These are phyloP conservation scores for Aspergillus novoparasiticus DNA, from an alignment of 2,329 filamentous ascomycete species.

Conservation along the genomic window DNA sequence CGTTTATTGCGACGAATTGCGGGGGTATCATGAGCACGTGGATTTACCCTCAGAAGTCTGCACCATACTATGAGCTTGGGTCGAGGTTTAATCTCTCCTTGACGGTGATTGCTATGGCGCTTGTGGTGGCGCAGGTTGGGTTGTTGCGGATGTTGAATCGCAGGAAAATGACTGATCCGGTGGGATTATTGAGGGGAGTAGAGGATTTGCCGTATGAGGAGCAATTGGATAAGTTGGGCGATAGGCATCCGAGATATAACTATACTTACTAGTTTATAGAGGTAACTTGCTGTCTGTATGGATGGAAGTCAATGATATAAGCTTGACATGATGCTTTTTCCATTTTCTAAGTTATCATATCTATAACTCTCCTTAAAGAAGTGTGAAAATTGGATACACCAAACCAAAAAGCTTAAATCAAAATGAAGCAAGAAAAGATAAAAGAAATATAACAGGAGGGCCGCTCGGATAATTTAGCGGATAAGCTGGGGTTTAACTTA, in stretches of 20 bases:
- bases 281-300: neutral
- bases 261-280: constrained; percentile 17
- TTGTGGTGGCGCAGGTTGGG: constrained; percentile 9
- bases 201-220: constrained; percentile 13
- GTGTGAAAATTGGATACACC: too few relatives aligned
- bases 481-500: too few relatives aligned
- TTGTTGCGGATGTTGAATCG: constrained; percentile 12
- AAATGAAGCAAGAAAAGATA: too few relatives aligned
- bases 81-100: constrained; percentile 13
- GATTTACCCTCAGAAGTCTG: constrained; percentile 17
- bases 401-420: too few relatives aligned
- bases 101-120: constrained; percentile 9
- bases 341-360: too few relatives aligned
- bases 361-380: too few relatives aligned
- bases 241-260: constrained; percentile 16
- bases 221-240: constrained; percentile 14
- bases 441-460: too few relatives aligned
- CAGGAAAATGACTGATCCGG: constrained; percentile 4
- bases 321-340: too few relatives aligned
- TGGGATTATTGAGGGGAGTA: constrained; percentile 5
- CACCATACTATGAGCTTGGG: constrained; percentile 12
- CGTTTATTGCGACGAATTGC: constrained; percentile 12
- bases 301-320: too few relatives aligned
- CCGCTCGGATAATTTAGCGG: too few relatives aligned
- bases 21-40: constrained; percentile 16